phyloP scores from a whole-genome alignment of 352 stramenopile species.

The Phytophthora crassamura region DNA sequence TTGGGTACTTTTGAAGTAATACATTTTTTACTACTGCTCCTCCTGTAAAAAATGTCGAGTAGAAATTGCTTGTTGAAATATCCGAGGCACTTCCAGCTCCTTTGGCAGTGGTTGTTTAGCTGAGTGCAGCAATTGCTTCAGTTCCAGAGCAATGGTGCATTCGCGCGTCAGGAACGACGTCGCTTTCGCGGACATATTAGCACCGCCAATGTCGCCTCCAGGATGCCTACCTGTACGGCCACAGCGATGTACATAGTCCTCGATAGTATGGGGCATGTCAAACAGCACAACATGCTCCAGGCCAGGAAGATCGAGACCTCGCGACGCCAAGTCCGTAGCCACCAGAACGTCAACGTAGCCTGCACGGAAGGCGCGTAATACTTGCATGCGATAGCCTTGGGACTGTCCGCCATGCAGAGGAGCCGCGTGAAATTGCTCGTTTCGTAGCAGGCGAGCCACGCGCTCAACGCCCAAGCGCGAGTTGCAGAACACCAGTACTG shows the following conservation, averaged over 20 bases:
- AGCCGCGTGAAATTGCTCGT: conserved; percentile 95
- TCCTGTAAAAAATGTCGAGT: not conserved
- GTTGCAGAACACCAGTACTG: conserved; percentile 97
- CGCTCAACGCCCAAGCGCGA: conserved; percentile 95
- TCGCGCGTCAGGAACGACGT: conserved; percentile 66
- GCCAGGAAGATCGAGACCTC: conserved; percentile 89
- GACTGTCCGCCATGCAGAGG: conserved; percentile 94
- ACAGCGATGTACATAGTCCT: conserved; percentile 93
- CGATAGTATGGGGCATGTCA: conserved; percentile 92
- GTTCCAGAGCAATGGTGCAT: conserved; percentile 57
- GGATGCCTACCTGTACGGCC: conserved; percentile 63
- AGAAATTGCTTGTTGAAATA: conserved; percentile 33
- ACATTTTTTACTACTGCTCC: too few relatives aligned
- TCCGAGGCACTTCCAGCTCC: conserved; percentile 52
- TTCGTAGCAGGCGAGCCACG: conserved; percentile 92
- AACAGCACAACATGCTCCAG: conserved; percentile 90
- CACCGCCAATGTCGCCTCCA: conserved; percentile 33
- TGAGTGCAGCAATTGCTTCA: conserved; percentile 56
- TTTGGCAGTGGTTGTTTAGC: conserved; percentile 51
- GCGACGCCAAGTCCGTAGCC: conserved; percentile 89
- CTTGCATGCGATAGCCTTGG: conserved; percentile 64
- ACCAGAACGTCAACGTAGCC: conserved; percentile 85
- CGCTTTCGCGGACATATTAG: conserved; percentile 35
- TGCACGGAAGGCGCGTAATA: conserved; percentile 51
- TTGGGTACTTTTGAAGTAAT: too few relatives aligned